Evolutionary conservation across 257 asterid genomes (phyloP), one percentile per base, ranked within the genome.

Genomic region (Vinca minor): DNA sequence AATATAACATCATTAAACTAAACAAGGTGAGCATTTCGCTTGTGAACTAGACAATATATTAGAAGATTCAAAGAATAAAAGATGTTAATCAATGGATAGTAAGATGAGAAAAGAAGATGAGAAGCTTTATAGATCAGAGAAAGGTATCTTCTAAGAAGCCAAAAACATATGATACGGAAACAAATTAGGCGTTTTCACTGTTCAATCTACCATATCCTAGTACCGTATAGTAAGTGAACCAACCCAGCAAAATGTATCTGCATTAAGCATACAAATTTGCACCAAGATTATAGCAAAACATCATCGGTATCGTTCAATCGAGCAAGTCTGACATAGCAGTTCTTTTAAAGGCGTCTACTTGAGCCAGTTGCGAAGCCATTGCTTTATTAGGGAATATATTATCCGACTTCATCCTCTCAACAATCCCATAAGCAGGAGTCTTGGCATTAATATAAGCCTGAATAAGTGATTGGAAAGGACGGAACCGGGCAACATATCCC

Each of bases 401-500:
- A 63, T 88, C 94, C 0, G 86, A 95, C 74, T 76, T 87, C 94
- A 91, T 72, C 73, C 98, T 73, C 15, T 88, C 94, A 32, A 21
- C 26, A 39, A 91, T 75, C 68, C 98, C 96, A 59, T 86, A 91
- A 5, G 77, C 85, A 23, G 94, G 88, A 35, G 65, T 57, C 69
- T 86, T 83, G 32, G 87, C 84, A 8, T 78, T 79, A 31, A 68
- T 7, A 63, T 87, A 87, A n/a, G 97, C 89, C 54, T 64, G 63
- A 21, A 88, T 57, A 14, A 85, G 95, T 14, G 72, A 21, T 39
- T 77, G 79, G 63, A 79, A 90, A 72, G 72, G 86, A 34, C 67
- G 71, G n/a, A 56, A 8, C 25, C 87, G 79, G 1, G 79, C 45
- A 0, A 59, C 26, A 49, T 85, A 91, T 2, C 96, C 94, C 0